Conservation (phyloP, 805 yeast genomes). For the Wickerhamomyces subpelliculosus region DNA sequence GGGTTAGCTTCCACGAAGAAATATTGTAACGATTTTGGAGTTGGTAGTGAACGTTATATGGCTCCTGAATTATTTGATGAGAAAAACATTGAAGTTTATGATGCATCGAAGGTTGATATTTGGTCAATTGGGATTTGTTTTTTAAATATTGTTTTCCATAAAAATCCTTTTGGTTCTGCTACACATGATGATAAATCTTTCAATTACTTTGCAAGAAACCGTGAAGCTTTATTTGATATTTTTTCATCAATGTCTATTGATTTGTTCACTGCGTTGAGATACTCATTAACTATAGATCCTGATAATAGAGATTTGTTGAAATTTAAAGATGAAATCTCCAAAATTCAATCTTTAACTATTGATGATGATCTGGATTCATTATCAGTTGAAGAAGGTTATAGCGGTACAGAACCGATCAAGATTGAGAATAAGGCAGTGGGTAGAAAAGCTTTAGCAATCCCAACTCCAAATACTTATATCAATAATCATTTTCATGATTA, state of each 20-base stretch:
- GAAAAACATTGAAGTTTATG: slow-evolving; percentile 49
- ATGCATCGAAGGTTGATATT: slow-evolving; percentile 75
- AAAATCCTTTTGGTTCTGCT: slow-evolving; percentile 81
- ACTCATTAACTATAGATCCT: slow-evolving; percentile 79
- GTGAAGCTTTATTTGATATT: slow-evolving; percentile 87
- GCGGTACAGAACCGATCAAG: slow-evolving; percentile 19
- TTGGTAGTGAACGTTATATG: slow-evolving; percentile 90
- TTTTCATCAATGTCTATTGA: slow-evolving; percentile 86
- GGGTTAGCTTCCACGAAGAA: slow-evolving; percentile 53
- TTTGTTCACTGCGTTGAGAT: slow-evolving; percentile 75
- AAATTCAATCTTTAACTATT: slow-evolving; percentile 57
- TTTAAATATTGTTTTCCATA: slow-evolving; percentile 78
- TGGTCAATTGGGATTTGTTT: slow-evolving; percentile 88
- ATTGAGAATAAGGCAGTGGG: slow-evolving; percentile 22
- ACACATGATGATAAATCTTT: slow-evolving; percentile 75
- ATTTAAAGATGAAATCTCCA: slow-evolving; percentile 55
- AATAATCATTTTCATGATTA: slow-evolving; percentile 32
- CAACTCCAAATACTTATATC: slow-evolving; percentile 45
- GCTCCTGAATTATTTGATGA: slow-evolving; percentile 84
- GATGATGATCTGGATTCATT: slow-evolving; percentile 62
- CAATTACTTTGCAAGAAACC: slow-evolving; percentile 75
- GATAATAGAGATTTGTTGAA: slow-evolving; percentile 61
- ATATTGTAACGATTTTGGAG: slow-evolving; percentile 66
- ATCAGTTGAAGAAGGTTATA: slow-evolving; percentile 29
- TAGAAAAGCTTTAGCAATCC: slow-evolving; percentile 59